Evolutionary conservation across 1,284 basidiomycete genomes (phyloP).

Genomic region (Entoloma clypeatum): DNA sequence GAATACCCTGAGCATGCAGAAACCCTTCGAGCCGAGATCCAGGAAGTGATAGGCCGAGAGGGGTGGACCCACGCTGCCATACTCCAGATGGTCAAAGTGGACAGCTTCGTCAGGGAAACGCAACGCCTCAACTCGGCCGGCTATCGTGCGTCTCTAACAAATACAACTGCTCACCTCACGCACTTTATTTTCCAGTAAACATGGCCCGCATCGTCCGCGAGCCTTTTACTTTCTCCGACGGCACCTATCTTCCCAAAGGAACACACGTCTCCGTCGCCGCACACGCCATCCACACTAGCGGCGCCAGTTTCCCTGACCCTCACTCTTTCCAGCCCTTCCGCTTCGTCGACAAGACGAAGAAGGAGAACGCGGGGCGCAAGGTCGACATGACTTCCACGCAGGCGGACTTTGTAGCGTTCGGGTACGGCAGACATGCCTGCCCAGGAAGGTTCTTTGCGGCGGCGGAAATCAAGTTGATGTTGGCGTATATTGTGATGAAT

Average conservation of each 20-base stretch:
- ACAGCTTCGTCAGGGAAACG: conserved; percentile 36
- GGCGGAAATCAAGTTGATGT: conserved; percentile 35
- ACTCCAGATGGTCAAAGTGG: conserved; percentile 35
- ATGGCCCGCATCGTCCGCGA: conserved; percentile 21
- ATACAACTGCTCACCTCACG: background rate
- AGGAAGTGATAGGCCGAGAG: conserved; percentile 24
- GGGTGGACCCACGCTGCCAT: conserved; percentile 42
- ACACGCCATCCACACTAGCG: conserved; percentile 19
- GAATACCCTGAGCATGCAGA: conserved; percentile 34
- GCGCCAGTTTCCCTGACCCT: conserved; percentile 22
- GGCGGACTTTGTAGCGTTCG: conserved; percentile 32
- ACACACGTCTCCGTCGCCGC: conserved; percentile 18
- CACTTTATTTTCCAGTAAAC: conserved; percentile 17
- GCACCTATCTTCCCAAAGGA: conserved; percentile 27
- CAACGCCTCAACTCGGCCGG: conserved; percentile 16
- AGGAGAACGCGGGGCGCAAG: conserved; percentile 13
- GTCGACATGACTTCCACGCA: conserved; percentile 28
- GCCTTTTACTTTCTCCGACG: conserved; percentile 31
- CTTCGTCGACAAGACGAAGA: conserved; percentile 17
- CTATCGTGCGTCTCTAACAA: conserved; percentile 1
- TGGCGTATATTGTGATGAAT: conserved; percentile 33
- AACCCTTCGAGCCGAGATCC: conserved; percentile 42
- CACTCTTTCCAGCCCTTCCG: conserved; percentile 27
- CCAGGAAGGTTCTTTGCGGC: conserved; percentile 20
- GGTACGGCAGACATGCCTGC: conserved; percentile 35